These are phyloP conservation scores for Fusarium sp. DNA, from an alignment of 2,329 filamentous ascomycete genomes.

Conservation along the genomic window DNA sequence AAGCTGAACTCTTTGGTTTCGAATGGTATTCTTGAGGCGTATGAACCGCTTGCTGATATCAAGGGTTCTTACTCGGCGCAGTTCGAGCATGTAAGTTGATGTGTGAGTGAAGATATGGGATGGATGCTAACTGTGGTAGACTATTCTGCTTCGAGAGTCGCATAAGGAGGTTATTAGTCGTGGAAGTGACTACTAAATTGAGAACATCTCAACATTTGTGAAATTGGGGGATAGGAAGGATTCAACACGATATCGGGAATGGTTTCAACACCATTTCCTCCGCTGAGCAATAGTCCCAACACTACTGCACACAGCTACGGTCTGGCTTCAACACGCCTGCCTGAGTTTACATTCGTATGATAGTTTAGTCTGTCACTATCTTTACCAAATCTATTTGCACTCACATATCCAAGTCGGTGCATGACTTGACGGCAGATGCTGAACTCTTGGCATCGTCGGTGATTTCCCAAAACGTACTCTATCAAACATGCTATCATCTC, in stretches of 20 bases:
- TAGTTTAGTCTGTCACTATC: slow-evolving; percentile 7
- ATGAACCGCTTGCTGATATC: slow-evolving; percentile 66
- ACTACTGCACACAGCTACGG: background rate
- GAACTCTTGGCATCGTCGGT: background rate
- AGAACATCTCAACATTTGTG: background rate
- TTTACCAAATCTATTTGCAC: background rate
- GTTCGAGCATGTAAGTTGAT: slow-evolving; percentile 62
- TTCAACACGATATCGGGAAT: slow-evolving; percentile 22
- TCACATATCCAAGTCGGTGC: background rate
- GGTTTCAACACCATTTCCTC: slow-evolving; percentile 9
- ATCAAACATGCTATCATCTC: background rate
- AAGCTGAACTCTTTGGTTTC: slow-evolving; percentile 67
- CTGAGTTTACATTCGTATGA: slow-evolving; percentile 19
- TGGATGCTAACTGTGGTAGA: no score
- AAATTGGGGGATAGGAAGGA: background rate
- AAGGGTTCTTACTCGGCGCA: slow-evolving; percentile 71
- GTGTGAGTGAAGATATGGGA: no score
- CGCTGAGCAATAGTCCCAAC: slow-evolving; percentile 10
- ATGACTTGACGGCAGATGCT: background rate
- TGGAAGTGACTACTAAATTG: slow-evolving; percentile 59
- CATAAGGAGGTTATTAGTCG: slow-evolving; percentile 63
- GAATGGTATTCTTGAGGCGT: slow-evolving; percentile 65
- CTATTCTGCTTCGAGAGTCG: slow-evolving; percentile 55
- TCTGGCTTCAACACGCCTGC: slow-evolving; percentile 24
- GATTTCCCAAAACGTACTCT: background rate